A percentile compares a stretch with the other conserved stretches of the same genome.
Conservation (phyloP, 768 basidiomycete species). For the Russula sp. region DNA sequence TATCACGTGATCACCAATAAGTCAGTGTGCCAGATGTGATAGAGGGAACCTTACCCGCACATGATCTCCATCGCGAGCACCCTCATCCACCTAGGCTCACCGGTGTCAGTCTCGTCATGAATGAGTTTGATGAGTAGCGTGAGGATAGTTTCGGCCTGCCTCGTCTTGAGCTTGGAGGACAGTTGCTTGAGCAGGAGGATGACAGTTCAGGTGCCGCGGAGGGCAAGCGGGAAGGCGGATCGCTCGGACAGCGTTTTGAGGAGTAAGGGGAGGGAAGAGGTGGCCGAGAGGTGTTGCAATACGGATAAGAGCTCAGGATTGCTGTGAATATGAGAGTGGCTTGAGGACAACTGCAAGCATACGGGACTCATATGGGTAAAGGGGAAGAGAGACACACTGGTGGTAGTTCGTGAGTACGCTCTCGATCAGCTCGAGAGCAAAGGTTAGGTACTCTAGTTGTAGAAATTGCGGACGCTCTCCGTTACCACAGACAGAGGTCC, state of each 20-base stretch:
- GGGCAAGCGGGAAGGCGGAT: constrained; percentile 79
- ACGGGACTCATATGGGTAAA: background rate
- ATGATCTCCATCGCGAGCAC: no score
- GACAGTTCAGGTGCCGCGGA: constrained; percentile 89
- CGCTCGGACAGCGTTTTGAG: constrained; percentile 81
- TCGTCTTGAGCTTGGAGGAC: no score
- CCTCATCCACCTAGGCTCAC: no score
- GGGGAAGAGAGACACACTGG: constrained; percentile 52
- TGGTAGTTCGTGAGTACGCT: constrained; percentile 93
- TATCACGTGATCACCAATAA: background rate
- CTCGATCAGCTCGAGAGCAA: constrained; percentile 93
- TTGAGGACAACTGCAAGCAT: background rate
- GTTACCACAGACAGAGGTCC: constrained; percentile 86
- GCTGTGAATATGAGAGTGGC: constrained; percentile 44
- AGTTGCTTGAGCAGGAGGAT: no score
- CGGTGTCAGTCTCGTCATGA: no score
- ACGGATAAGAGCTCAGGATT: constrained; percentile 79
- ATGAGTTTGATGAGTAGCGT: no score
- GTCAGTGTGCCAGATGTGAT: no score
- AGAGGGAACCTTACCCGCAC: no score
- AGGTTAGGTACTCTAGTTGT: constrained; percentile 85
- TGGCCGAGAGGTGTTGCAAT: constrained; percentile 86
- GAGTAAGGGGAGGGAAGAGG: constrained; percentile 75
- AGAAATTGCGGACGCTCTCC: constrained; percentile 60
- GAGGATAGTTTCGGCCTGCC: no score